A percentile compares a stretch with the other conserved stretches of the same genome.
phyloP scores from a whole-genome alignment of 2,329 filamentous ascomycete species.

The Ceratocystiopsis sp. region DNA sequence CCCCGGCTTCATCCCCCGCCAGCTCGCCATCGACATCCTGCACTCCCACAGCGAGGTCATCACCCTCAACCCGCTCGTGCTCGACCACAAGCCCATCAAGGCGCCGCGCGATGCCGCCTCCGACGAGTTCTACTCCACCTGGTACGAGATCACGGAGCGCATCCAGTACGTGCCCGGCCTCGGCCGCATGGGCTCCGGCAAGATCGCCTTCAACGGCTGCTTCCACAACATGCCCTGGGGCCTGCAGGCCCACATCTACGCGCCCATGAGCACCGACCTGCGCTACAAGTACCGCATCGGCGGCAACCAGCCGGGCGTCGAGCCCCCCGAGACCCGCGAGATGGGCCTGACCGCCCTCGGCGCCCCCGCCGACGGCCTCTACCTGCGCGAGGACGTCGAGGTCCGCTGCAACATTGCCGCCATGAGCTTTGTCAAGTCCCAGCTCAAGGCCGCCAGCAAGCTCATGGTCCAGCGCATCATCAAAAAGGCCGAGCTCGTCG shows the following conservation, averaged over 20 bases:
- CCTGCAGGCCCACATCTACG: conserved; percentile 54
- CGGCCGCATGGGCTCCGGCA: conserved; percentile 45
- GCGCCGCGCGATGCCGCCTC: conserved; percentile 49
- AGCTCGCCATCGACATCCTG: conserved; percentile 55
- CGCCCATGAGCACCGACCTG: conserved; percentile 48
- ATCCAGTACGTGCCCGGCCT: conserved; percentile 52
- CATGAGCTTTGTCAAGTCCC: conserved; percentile 47
- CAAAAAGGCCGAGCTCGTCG: conserved; percentile 53
- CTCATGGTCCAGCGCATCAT: conserved; percentile 52
- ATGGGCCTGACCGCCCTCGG: conserved; percentile 41
- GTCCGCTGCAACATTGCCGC: conserved; percentile 52
- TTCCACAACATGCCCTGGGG: conserved; percentile 60
- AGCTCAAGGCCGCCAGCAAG: conserved; percentile 48
- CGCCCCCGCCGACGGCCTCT: conserved; percentile 46
- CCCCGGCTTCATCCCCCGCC: conserved; percentile 50
- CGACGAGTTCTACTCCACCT: conserved; percentile 57
- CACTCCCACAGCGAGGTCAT: conserved; percentile 56
- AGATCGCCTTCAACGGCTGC: conserved; percentile 52
- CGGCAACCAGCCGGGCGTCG: conserved; percentile 50
- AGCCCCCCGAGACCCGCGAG: conserved; percentile 43
- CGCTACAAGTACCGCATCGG: conserved; percentile 51
- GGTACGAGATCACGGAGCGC: conserved; percentile 56
- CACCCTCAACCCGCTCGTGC: conserved; percentile 51
- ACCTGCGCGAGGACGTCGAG: conserved; percentile 53
- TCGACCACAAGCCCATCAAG: conserved; percentile 43